Base-by-base conservation (phyloP, 805 yeast species). In the Scheffersomyces lignosus region DNA sequence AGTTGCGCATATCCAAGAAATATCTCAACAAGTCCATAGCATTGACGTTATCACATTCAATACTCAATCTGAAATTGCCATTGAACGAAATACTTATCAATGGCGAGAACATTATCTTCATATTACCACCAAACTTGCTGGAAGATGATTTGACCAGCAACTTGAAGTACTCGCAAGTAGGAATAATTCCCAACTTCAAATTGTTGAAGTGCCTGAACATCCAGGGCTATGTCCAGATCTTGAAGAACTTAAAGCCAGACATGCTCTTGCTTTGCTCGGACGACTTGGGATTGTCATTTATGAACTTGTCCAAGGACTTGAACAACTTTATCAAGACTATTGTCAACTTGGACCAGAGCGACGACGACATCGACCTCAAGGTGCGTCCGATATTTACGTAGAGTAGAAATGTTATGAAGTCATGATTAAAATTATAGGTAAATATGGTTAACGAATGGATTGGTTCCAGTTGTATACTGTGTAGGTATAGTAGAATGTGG, bases 161-260 rank as follows among this genome's bases (percentile, higher is more conserved):
- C 14, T 32, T 36, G 34, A 33, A 38, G 15, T 10, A 7, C 10
- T 10, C 10, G 24, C 7, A 20, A 10, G 7, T 10, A 10, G 24
- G 24, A 20, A 20, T 20, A 7, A 20, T 20, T 7, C 24, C 24
- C 24, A 69, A 69, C 47, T 69, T 61, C 50, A 67, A 65, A 49
- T 55, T 69, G 33, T 57, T 69, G 38, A 55, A 57, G 30, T 65
- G 73, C 40, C 51, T 56, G 38, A 69, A 66, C 44, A 49, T 68
- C 25, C 63, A 64, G 32, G 75, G 75, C 2, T 69, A 64, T 44
- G 57, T 63, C 39, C 63, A 57, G 35, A 47, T 67, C 8, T 37
- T 69, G 36, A 68, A 66, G 51, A 69, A 60, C 40, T 51, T 69
- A 35, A 56, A 58, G 42, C 73, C 75, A 3, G 75, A 69, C 45